phyloP scores from a whole-genome alignment of 108 stramenopile species.

The Skeletonema grethae region DNA sequence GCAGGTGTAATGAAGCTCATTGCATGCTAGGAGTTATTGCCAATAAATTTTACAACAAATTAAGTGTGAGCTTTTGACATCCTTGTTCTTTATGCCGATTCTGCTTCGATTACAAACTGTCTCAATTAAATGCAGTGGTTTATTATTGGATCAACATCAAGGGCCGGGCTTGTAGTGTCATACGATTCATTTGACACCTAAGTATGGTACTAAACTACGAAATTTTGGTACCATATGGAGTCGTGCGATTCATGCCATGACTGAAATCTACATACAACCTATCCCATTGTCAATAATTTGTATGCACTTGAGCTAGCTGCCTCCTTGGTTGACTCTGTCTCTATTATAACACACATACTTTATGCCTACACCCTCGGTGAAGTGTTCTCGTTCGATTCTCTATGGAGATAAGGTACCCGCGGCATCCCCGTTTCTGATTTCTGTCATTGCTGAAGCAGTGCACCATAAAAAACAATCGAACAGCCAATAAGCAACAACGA shows the following conservation, averaged over 20 bases:
- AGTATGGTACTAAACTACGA: too few species aligned
- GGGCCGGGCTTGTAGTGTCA: too few species aligned
- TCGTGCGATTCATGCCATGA: not conserved
- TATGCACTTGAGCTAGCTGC: too few species aligned
- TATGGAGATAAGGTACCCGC: not conserved
- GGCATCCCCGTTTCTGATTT: not conserved
- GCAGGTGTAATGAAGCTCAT: slow-evolving; percentile 14
- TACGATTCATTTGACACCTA: not conserved
- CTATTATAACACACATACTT: not conserved
- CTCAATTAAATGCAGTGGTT: too few species aligned
- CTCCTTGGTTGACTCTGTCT: not conserved
- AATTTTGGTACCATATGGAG: too few species aligned
- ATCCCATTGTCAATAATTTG: too few species aligned
- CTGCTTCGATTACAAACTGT: too few species aligned
- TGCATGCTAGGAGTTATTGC: not conserved
- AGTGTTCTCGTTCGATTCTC: too few species aligned
- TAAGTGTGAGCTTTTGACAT: too few species aligned
- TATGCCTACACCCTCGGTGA: not conserved
- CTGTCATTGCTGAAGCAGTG: not conserved
- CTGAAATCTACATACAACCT: not conserved
- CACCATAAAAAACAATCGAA: not conserved
- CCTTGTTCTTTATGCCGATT: too few species aligned
- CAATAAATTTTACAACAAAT: too few species aligned
- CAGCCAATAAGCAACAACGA: not conserved
- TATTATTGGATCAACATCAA: too few species aligned